Evolutionary conservation across 768 basidiomycete genomes (phyloP), one percentile per base, ranked within the genome.

Genomic region (Brasilioporus rufonigricans): DNA sequence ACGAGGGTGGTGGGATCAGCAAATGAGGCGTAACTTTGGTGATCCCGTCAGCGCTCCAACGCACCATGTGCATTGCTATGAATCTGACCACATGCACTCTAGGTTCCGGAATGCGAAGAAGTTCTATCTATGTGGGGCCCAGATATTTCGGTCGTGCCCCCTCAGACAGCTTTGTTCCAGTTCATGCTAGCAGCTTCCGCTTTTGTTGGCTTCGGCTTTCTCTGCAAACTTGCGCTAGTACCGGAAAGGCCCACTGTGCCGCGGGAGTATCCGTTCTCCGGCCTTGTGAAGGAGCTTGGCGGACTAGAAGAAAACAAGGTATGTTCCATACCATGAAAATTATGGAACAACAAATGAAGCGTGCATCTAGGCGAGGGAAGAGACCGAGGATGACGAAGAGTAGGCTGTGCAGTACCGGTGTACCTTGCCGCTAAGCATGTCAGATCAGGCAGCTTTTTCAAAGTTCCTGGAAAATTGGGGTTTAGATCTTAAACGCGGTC

Each of bases 71-170:
- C 35, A 33, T 31, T 35, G 26, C 6, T 14, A 31, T 39, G 53
- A 27, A 53, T 59, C 57, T 59, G 45, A 65, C 44, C 63, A 52
- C 47, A 52, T 38, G 56, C 24, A 41, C 36, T 36, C 43, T 63
- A 93, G 91, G 71, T 91, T 31, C 91, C 89, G 55, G 89, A 91
- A 70, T 77, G 82, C 64, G 89, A 92, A 48, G 91, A 93, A 63
- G 74, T 89, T 23, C 71, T 87, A 52, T 90, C 87, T 35, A 90
- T 93, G 87, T 93, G 89, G 89, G 89, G 90, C 24, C 90, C 90
- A 21, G 91, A 93, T 64, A 74, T 82, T 27, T 80, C 91, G 38
- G 77, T 78, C 21, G 73, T 89, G 13, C 72, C 77, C 13, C 84
- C 88, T 24, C 69, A 77, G 8, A 77, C 68, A 2, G 91, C 91